A percentile compares a stretch with the other conserved stretches of the same genome.
These are phyloP conservation scores for Pyricularia sp. DNA, from an alignment of 2,329 filamentous ascomycete genomes.

Conservation along the genomic window DNA sequence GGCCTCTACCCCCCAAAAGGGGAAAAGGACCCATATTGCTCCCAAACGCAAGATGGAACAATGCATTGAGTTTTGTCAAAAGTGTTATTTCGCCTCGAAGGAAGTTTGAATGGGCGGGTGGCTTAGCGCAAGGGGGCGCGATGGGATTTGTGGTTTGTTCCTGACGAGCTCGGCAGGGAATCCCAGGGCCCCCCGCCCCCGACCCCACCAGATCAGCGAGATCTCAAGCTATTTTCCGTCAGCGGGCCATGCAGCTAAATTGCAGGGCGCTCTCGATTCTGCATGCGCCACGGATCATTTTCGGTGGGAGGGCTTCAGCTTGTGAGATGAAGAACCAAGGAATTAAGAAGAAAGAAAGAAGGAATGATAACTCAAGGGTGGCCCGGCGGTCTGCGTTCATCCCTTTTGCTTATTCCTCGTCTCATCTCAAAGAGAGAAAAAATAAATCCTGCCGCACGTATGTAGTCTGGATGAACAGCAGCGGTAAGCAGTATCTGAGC, in stretches of 20 bases:
- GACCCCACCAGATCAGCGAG: background rate
- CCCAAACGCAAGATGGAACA: background rate
- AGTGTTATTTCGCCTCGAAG: background rate
- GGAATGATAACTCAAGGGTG: background rate
- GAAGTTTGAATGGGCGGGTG: background rate
- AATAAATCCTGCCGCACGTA: background rate
- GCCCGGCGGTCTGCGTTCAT: background rate
- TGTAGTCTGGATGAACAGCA: background rate
- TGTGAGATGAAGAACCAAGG: background rate
- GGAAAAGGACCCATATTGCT: background rate
- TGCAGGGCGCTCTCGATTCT: background rate
- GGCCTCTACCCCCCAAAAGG: background rate
- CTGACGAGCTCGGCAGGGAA: background rate
- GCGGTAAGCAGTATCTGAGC: background rate
- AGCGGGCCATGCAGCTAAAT: background rate
- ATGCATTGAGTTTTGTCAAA: background rate
- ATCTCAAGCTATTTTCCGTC: background rate
- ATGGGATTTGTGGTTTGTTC: background rate
- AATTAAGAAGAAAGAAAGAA: no score
- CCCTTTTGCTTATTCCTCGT: background rate
- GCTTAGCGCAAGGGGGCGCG: background rate
- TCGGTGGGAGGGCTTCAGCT: background rate
- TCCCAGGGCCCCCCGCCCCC: background rate
- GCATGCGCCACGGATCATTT: background rate
- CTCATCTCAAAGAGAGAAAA: background rate